A percentile compares a stretch with the other conserved stretches of the same genome.
Evolutionary conservation across 805 yeast species (phyloP).

Genomic region (Wickerhamiella vanderwaltii): DNA sequence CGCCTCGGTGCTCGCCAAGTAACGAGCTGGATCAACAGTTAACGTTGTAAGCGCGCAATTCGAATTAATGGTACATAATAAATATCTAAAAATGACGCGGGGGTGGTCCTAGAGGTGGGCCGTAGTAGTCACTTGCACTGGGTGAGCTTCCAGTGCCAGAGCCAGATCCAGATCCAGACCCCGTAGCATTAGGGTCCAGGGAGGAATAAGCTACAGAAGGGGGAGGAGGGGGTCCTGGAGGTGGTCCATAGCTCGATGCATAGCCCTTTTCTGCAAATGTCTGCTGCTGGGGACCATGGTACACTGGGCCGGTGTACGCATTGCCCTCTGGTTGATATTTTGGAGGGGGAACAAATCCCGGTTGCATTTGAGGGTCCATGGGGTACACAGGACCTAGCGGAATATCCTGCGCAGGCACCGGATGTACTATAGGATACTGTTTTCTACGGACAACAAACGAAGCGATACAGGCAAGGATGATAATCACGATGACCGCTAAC

Average conservation of each 20-base stretch:
- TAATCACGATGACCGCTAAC: constrained; percentile 4
- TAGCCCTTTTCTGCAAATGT: constrained; percentile 4
- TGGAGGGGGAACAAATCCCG: constrained; percentile 3
- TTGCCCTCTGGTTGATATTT: constrained; percentile 7
- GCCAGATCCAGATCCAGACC: too few relatives aligned
- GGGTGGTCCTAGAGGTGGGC: constrained; percentile 6
- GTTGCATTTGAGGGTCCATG: not conserved
- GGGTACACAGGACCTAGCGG: constrained; percentile 9
- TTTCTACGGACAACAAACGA: constrained; percentile 1
- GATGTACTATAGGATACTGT: not conserved
- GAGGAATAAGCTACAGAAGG: not conserved
- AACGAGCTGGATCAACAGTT: constrained; percentile 31
- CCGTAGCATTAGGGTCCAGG: too few relatives aligned
- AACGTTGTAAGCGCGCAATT: not conserved
- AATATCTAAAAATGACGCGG: too few relatives aligned
- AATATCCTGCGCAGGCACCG: not conserved
- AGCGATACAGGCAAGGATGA: constrained; percentile 1
- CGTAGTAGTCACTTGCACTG: not conserved
- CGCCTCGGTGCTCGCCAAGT: constrained; percentile 47
- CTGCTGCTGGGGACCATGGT: constrained; percentile 3
- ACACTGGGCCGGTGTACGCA: constrained; percentile 7
- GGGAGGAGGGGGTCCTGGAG: constrained; percentile 8
- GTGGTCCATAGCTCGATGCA: not conserved
- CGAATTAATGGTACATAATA: too few relatives aligned
- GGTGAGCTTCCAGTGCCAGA: too few relatives aligned